Percentiles rank a stretch among this genome's conserved stretches.
Conservation (phyloP, 2,329 filamentous ascomycete genomes). For the Macrophomina tecta region DNA sequence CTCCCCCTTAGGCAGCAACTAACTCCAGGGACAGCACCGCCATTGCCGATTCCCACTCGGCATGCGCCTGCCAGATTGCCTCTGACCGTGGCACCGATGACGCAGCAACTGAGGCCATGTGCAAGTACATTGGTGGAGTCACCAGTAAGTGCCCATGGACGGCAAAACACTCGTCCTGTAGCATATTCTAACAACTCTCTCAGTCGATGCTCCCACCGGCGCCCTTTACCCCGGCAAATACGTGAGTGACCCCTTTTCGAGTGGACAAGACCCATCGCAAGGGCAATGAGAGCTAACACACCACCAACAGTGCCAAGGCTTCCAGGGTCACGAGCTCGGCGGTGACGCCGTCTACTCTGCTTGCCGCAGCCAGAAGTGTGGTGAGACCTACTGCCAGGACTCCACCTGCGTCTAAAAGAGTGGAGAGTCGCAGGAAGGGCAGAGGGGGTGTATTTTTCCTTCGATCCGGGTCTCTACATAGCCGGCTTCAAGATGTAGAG, state of each 20-base stretch:
- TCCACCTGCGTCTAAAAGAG: neutral
- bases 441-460: neutral
- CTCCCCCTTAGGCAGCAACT: neutral
- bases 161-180: neutral
- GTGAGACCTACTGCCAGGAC: neutral
- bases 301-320: neutral
- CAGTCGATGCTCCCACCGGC: neutral
- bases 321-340: neutral
- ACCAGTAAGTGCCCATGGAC: neutral
- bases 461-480: neutral
- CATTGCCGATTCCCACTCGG: neutral
- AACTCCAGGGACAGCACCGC: neutral
- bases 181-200: neutral
- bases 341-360: neutral
- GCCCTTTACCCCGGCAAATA: conserved; percentile 12
- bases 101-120: neutral
- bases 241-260: neutral
- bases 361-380: neutral
- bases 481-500: conserved; percentile 5
- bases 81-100: conserved; percentile 11
- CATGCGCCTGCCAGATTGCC: conserved; percentile 6
- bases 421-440: neutral
- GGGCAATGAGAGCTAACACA: neutral
- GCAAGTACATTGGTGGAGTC: neutral
- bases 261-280: too few species aligned